Conservation (phyloP, 1,284 basidiomycete genomes). For the Ceratobasidium sp. region DNA sequence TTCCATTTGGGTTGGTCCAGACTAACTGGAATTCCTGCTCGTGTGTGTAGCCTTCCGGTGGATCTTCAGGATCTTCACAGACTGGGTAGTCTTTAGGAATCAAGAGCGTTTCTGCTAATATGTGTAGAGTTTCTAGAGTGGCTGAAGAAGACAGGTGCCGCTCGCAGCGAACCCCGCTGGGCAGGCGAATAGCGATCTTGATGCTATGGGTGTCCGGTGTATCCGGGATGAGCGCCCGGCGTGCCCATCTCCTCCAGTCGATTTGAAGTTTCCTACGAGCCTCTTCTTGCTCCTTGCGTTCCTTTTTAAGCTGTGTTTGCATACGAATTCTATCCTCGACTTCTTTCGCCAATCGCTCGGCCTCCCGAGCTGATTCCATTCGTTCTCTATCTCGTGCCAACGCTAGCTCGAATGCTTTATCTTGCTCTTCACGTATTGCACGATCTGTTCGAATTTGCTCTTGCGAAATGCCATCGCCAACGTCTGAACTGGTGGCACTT, state of each 20-base stretch:
- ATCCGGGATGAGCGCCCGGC: conserved; percentile 14
- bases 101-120: conserved; percentile 22
- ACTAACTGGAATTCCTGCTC: conserved; percentile 7
- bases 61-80: conserved; percentile 14
- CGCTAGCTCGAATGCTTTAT: conserved; percentile 3
- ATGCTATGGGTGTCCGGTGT: not conserved
- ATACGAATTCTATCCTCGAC: not conserved
- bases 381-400: conserved; percentile 16
- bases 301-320: not conserved
- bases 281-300: conserved; percentile 4
- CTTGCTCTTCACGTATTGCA: conserved; percentile 34
- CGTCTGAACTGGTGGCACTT: not conserved
- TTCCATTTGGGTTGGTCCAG: not conserved
- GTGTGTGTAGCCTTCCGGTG: conserved; percentile 27
- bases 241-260: conserved; percentile 34
- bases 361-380: not conserved
- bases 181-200: conserved; percentile 28
- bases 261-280: conserved; percentile 10
- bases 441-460: conserved; percentile 18
- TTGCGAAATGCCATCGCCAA: no score
- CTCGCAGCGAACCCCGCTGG: conserved; percentile 3
- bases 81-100: not conserved
- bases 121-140: conserved; percentile 7
- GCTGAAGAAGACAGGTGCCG: not conserved
- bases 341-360: not conserved